A percentile compares a stretch with the other conserved stretches of the same genome.
Evolutionary conservation across 257 asterid genomes (phyloP).

Genomic region (Rehmannia glutinosa): DNA sequence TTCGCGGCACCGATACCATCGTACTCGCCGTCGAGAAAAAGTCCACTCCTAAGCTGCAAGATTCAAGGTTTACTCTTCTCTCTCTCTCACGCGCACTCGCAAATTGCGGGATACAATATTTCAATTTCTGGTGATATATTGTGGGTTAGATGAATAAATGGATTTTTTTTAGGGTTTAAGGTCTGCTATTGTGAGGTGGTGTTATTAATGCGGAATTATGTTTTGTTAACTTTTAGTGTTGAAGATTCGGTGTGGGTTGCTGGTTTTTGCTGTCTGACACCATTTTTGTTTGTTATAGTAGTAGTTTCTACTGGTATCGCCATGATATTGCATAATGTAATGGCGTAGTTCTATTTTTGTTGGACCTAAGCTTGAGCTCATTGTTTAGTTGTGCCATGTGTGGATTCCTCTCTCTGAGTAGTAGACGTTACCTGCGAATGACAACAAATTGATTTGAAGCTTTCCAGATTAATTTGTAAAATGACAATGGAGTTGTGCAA

Average conservation of each 20-base stretch:
- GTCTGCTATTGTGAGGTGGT: conserved; percentile 6
- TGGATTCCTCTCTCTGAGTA: not conserved
- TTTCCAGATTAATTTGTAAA: not conserved
- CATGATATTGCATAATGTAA: not conserved
- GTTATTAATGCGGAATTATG: not conserved
- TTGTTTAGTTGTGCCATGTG: not conserved
- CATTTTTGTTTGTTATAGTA: not conserved
- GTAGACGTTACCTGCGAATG: not conserved
- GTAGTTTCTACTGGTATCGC: not conserved
- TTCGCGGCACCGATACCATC: conserved; percentile 79
- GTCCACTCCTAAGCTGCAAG: conserved; percentile 96
- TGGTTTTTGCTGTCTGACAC: not conserved
- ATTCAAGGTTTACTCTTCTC: conserved; percentile 48
- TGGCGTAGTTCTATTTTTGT: not conserved
- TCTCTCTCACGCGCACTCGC: not conserved
- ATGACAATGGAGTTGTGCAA: not conserved
- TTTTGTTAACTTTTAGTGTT: not conserved
- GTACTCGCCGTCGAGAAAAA: conserved; percentile 97
- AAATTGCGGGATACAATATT: conserved; percentile 11
- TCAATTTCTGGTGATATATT: not conserved
- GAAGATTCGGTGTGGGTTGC: not conserved
- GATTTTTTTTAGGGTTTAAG: conserved; percentile 19
- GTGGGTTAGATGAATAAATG: not conserved
- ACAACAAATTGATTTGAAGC: not conserved
- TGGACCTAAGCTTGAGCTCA: not conserved